Base-by-base conservation (phyloP, 2,329 filamentous ascomycete species). In the Fusarium sp. region DNA sequence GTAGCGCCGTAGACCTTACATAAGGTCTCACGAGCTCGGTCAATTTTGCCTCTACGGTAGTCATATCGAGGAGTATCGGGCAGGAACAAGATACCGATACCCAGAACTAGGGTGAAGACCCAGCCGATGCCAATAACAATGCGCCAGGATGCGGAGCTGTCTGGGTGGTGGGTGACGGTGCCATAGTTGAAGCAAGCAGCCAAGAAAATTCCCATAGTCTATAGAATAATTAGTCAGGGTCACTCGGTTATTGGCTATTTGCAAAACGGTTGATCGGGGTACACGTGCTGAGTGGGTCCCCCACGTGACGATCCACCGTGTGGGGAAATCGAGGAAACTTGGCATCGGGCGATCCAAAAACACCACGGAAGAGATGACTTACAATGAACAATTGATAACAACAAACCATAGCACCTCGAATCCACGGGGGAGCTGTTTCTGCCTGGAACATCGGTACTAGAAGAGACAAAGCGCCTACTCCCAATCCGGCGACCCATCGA, bases 371-470 rank as follows among this genome's bases (percentile, higher is more conserved):
- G 21, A 13, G n/a, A 1, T 5, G 2, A 65, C 62, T 50, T 38
- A 66, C 92, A 77, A 93, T 91, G 79, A 92, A 90, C 5, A 93
- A 83, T 80, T 93, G 91, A 77, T 92, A 93, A 14, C 85, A 85
- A 46, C 85, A 85, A 49, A 93, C 87, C 66, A 92, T 84, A 6
- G 87, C 84, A 57, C 89, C 90, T 68, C 91, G 85, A 50, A 93
- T 87, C 76, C 88, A 88, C 15, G 88, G 84, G 0, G 91, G 91
- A 7, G 88, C 87, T 7, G 86, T 91, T 78, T 93, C 91, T n/a
- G 87, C 87, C 73, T 92, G 89, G 75, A 92, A 93, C 88, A 93
- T 90, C n/a, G 89, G 89, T 0, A 90, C 89, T 14, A 89, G 78
- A 7, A 91, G 85, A 11, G 86, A 89, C 3, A 92, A 78, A 0